Evolutionary conservation across 1,139 yeast genomes (phyloP), one percentile per base, ranked within the genome.

Genomic region (Torulaspora pretoriensis): DNA sequence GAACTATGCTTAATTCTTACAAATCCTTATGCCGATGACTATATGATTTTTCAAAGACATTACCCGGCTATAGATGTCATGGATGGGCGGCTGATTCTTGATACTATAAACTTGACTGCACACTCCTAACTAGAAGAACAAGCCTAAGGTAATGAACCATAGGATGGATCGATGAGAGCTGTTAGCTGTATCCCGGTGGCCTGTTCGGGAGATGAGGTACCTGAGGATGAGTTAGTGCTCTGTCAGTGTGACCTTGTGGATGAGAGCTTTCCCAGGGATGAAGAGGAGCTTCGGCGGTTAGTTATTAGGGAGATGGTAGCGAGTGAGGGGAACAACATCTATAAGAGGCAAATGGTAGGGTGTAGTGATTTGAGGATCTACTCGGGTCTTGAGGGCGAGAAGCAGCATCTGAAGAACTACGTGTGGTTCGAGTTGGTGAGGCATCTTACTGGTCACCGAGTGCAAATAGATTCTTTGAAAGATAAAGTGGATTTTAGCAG

Each of bases 361-460:
- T 33, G 46, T 10, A n/a, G 25, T 3, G 38, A 46, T 27, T 4
- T 56, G 30, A 39, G 35, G 22, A 34, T 49, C 8, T 56, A 47
- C 32, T 38, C 42, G 7, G 43, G 36, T 29, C 40, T 40, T 1
- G 35, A 35, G 5, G 27, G 35, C 6, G 28, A 38, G n/a, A 38
- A 37, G 35, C 16, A 12, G 7, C 12, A 12, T 13, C 5, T 38
- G 6, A 27, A 12, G 27, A 41, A 33, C 3, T n/a, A 17, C 27
- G 37, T 56, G 5, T 60, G 63, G 63, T 54, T 57, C 37, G 57
- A 53, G 27, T 42, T 57, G 14, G 23, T 60, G 4, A 51, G 36
- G 27, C 29, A 49, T 7, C 17, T 60, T 3, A 50, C 57, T 7
- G 59, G 55, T 2, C 50, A 50, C 31, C 32, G 40, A 10, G 17